phyloP scores from a whole-genome alignment of 139 green algal species.

The Chlorella sp. region DNA sequence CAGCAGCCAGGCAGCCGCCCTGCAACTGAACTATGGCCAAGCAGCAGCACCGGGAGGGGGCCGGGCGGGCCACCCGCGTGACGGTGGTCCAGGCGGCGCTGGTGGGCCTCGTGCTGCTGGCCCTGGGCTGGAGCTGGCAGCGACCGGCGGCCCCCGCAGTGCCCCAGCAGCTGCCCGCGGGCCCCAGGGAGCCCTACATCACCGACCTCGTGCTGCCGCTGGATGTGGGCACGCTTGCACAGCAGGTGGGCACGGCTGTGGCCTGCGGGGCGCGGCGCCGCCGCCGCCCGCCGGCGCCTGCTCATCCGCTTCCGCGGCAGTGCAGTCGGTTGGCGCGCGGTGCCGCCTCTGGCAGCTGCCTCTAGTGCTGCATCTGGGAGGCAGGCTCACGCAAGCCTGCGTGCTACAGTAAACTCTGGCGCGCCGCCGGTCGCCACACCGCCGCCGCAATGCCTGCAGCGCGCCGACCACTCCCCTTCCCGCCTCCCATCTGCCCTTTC shows the following conservation, averaged over 20 bases:
- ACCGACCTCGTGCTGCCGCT: slow-evolving; percentile 10
- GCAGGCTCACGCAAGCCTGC: too few relatives aligned
- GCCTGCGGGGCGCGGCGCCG: neutral
- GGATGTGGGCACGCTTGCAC: slow-evolving; percentile 8
- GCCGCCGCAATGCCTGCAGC: neutral
- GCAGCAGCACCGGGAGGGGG: neutral
- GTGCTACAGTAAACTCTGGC: too few relatives aligned
- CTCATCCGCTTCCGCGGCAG: neutral
- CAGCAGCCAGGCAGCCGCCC: too few relatives aligned
- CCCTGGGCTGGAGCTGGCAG: neutral
- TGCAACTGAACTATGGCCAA: neutral
- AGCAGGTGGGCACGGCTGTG: neutral
- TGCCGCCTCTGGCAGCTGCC: too few relatives aligned
- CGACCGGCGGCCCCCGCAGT: neutral
- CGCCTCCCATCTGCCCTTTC: neutral
- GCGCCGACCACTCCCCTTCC: neutral
- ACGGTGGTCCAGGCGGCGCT: neutral
- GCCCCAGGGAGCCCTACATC: neutral
- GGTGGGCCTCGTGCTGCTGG: neutral
- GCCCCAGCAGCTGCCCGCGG: neutral
- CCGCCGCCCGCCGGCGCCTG: neutral
- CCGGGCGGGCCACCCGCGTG: neutral
- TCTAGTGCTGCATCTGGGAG: too few relatives aligned
- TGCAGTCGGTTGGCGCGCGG: too few relatives aligned
- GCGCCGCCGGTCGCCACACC: too few relatives aligned